Conservation (phyloP, 176 grass and related monocot genomes). For the Metroxylon sagu region DNA sequence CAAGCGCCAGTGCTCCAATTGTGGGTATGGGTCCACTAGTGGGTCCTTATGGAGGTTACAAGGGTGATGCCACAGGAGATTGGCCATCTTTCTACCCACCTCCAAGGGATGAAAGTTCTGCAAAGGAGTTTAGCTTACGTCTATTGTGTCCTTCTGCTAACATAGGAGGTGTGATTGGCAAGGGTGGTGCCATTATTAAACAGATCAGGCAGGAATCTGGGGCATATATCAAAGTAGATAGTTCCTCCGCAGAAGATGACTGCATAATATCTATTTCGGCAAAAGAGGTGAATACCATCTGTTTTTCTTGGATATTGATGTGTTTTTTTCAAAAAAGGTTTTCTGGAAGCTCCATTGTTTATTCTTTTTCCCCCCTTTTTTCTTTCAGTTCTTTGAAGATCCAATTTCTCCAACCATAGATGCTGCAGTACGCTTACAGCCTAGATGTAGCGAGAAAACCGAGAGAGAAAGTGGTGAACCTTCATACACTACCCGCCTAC, state of each 20-base stretch:
- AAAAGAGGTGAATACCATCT: conserved; percentile 48
- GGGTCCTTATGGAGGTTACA: conserved; percentile 62
- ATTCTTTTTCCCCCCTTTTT: background rate
- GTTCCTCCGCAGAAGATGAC: conserved; percentile 65
- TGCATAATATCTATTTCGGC: conserved; percentile 93
- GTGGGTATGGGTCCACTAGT: conserved; percentile 54
- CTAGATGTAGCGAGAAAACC: conserved; percentile 81
- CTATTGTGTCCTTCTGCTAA: conserved; percentile 59
- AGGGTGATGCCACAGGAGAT: conserved; percentile 60
- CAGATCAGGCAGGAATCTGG: conserved; percentile 96
- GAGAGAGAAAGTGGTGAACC: conserved; percentile 54
- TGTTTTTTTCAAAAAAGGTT: background rate
- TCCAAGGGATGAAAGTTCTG: conserved; percentile 64
- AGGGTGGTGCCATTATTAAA: conserved; percentile 87
- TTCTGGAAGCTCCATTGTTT: no score
- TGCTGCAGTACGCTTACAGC: conserved; percentile 78
- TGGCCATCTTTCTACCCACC: conserved; percentile 62
- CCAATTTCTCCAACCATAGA: conserved; percentile 80
- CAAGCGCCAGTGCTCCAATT: conserved; percentile 35
- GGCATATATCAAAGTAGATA: conserved; percentile 87
- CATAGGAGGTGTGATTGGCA: conserved; percentile 92
- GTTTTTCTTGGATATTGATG: background rate
- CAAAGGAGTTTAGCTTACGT: conserved; percentile 84
- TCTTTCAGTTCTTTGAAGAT: conserved; percentile 89
- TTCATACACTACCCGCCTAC: conserved; percentile 74